Base-by-base conservation (phyloP, 169 alveolate species). In the Eimeria falciformis region DNA sequence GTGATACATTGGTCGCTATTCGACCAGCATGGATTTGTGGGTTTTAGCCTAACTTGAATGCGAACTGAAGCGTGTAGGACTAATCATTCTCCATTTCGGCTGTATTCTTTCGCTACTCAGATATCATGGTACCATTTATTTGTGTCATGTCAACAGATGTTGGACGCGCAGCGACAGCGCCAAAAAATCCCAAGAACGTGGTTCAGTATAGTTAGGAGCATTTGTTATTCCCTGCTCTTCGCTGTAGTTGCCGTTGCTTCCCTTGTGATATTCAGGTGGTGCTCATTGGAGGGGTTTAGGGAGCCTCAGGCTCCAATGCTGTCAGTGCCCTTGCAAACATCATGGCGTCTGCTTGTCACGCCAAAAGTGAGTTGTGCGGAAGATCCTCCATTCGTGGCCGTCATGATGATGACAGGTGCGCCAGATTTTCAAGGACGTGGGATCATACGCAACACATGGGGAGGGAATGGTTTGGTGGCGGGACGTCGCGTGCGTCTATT, bases 391-490 rank as follows among this genome's bases (percentile, higher is more conserved):
- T 79, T 53, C 21, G 89, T 25, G 53, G 89, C 75, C 0, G 25
- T 79, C 40, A 55, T 79, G 89, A 62, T 25, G 53, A 47, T 79
- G 89, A 79, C 75, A 21, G 73, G 89, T 6, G 73, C 89, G n/a
- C 68, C 33, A 6, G 89, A 79, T 73, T 50, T 45, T 29, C 37
- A 47, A 25, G 73, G 89, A 55, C 69, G 89, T 11, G 14, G 1
- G 46, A 14, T 79, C 0, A 55, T 79, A 55, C 9, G 89, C 53
- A 55, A 55, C 69, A 79, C 89, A 3, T 79, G 89, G 89, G 89
- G 89, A 53, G 89, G 75, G 75, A 55, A 9, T 55, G 29, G 37
- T 23, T 17, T 6, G 55, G 75, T 29, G 3, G 55, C 69, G 33
- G 18, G 21, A 17, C 43, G 56, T 50, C 73, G 73, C 21, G 46